Base-by-base conservation (phyloP, 768 basidiomycete genomes). In the Xanthoconium purpureum region DNA sequence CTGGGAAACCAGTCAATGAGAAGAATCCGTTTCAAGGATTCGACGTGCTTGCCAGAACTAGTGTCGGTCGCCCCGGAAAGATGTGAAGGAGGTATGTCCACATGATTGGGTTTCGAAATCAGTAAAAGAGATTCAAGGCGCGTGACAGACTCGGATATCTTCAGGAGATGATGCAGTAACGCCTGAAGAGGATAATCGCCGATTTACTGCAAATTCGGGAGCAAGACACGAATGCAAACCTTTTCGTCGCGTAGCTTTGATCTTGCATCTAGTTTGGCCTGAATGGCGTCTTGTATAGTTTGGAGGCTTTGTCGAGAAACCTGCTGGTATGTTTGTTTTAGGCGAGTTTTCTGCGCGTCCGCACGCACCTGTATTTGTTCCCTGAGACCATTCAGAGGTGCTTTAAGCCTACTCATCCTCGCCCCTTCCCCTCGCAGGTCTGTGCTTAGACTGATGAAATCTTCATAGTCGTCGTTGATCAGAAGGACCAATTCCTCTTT, bases 391-490 rank as follows among this genome's bases (percentile, higher is more conserved):
- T 66, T 72, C 50, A 99, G 70, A 1, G 96, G 95, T 28, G 71
- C 71, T 61, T 85, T 84, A 55, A 99, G 68, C 55, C 80, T 76
- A 55, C 80, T 78, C 63, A 96, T 70, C 60, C 92, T 78, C 38
- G 78, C 77, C 3, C 90, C 89, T 73, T 98, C 95, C 43, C 89
- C 93, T 61, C 86, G 81, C 60, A 98, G 71, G 64, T 98, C 94
- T 4, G 95, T 94, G 60, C 95, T 95, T 32, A 99, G 78, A 63
- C 91, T 93, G 65, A 98, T 96, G 69, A 98, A 99, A 14, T 94
- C 94, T 70, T 94, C 94, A 66, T 98, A 99, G 74, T 98, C 97
- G 63, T 94, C 89, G 72, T 99, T 98, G 70, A 98, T 97, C 66
- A 98, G 84, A 65, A 86, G 86, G 32, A 98, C 94, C 36, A 99